Conservation (phyloP, 108 stramenopile genomes). For the Phaeodactylum tricornutum region DNA sequence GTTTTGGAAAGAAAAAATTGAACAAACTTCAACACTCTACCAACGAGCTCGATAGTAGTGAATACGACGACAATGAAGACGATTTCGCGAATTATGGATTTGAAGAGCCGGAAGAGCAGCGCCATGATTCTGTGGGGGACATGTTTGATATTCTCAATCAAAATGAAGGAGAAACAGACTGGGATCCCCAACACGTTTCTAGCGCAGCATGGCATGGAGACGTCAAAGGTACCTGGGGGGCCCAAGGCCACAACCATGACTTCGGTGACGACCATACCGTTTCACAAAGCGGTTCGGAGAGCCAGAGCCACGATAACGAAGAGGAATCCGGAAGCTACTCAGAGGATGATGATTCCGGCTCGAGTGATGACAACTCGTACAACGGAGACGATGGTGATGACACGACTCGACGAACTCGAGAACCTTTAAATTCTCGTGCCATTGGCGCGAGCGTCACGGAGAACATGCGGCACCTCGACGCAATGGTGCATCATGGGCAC, state of each 20-base stretch:
- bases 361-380: background rate
- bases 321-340: background rate
- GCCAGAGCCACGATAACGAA: background rate
- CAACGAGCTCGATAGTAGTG: background rate
- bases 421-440: no score
- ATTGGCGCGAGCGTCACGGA: no score
- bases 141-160: no score
- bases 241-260: background rate
- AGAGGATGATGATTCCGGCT: background rate
- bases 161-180: background rate
- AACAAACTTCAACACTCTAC: background rate
- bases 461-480: constrained; percentile 23
- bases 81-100: constrained; percentile 3
- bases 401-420: no score
- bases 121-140: no score
- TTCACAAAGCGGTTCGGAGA: background rate
- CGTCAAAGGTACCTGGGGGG: background rate
- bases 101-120: constrained; percentile 6
- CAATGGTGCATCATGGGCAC: constrained; percentile 22
- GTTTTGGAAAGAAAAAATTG: background rate
- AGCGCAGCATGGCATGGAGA: background rate
- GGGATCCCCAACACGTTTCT: no score
- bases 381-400: constrained; percentile 12
- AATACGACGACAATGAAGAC: background rate
- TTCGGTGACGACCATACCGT: background rate